These are phyloP conservation scores for Lavandula angustifolia DNA, from an alignment of 257 asterid genomes.

Conservation along the genomic window DNA sequence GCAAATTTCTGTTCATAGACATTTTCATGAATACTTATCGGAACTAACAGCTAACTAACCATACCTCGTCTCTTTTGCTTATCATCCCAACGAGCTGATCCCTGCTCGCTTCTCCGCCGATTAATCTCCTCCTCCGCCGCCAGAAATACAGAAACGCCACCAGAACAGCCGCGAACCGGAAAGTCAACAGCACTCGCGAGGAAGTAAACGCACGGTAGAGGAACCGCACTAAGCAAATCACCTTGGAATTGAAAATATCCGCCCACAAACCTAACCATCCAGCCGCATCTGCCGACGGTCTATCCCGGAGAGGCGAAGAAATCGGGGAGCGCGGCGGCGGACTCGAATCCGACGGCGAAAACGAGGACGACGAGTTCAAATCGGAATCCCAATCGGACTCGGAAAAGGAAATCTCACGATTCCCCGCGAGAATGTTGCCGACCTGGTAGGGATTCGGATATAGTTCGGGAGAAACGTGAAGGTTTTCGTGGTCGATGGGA, in stretches of 20 bases:
- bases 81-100: too few relatives aligned
- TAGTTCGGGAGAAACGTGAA: conserved; percentile 38
- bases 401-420: conserved; percentile 19
- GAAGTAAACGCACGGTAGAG: conserved; percentile 22
- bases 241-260: conserved; percentile 37
- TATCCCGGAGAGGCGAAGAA: conserved; percentile 1
- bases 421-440: conserved; percentile 21
- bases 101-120: too few relatives aligned
- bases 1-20: conserved; percentile 20
- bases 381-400: conserved; percentile 40
- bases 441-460: conserved; percentile 7
- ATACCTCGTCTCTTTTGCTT: conserved; percentile 35
- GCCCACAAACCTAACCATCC: conserved; percentile 38
- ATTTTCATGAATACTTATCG: conserved; percentile 46
- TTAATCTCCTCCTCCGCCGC: too few relatives aligned
- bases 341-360: conserved; percentile 44
- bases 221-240: conserved; percentile 18
- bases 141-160: too few relatives aligned
- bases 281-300: conserved; percentile 6
- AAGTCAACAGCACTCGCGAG: conserved; percentile 29
- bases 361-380: conserved; percentile 41
- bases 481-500: conserved; percentile 73
- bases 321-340: conserved; percentile 36
- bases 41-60: neutral
- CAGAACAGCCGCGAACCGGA: conserved; percentile 24